These are phyloP conservation scores for Tulasnella sp. DNA, from an alignment of 768 basidiomycete species.

Conservation along the genomic window DNA sequence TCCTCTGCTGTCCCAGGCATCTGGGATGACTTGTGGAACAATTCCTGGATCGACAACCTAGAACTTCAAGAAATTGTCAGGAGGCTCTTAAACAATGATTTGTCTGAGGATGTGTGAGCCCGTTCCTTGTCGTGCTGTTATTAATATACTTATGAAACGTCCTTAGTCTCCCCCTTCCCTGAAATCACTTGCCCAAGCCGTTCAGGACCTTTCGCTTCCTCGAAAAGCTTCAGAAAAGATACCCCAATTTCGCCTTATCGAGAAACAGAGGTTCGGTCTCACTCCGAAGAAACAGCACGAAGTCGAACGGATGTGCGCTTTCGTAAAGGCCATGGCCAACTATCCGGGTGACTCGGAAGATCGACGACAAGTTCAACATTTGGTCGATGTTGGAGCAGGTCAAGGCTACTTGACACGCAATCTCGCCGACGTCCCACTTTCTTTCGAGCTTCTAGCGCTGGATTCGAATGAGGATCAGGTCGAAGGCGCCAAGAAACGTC, in stretches of 20 bases:
- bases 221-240: neutral
- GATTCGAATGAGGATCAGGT: slow-evolving; percentile 29
- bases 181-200: neutral
- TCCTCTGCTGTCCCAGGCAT: neutral
- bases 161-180: slow-evolving; percentile 1
- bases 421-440: slow-evolving; percentile 26
- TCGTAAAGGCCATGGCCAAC: slow-evolving; percentile 14
- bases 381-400: slow-evolving; percentile 32
- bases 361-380: slow-evolving; percentile 3
- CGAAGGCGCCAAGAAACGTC: slow-evolving; percentile 28
- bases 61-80: neutral
- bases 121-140: neutral
- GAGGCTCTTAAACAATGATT: neutral
- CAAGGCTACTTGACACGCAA: slow-evolving; percentile 32
- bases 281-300: slow-evolving; percentile 31
- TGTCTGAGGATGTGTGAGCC: slow-evolving; percentile 20
- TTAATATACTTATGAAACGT: neutral
- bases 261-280: slow-evolving; percentile 20
- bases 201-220: slow-evolving; percentile 16
- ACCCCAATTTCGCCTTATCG: neutral
- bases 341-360: neutral
- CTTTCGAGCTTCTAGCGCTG: slow-evolving; percentile 28
- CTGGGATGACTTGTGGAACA: slow-evolving; percentile 29
- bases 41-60: slow-evolving; percentile 23
- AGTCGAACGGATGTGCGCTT: slow-evolving; percentile 27